Evolutionary conservation across 768 basidiomycete genomes (phyloP).

Genomic region (Paxillus rubicundulus): DNA sequence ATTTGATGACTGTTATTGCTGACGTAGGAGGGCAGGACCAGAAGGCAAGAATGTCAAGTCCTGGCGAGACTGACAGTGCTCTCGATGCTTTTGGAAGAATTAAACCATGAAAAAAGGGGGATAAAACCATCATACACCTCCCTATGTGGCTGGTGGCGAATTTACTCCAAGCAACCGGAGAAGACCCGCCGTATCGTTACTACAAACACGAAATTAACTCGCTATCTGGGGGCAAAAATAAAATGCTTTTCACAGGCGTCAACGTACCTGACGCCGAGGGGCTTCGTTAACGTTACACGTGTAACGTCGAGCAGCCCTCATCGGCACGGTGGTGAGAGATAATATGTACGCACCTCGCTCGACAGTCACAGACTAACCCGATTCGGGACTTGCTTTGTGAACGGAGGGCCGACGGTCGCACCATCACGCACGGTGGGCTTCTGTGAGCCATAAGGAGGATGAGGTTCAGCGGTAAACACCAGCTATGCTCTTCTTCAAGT

Average conservation of each 20-base stretch:
- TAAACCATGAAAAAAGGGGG: no score
- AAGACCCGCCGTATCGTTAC: not conserved
- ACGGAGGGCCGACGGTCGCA: not conserved
- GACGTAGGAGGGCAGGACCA: conserved; percentile 1
- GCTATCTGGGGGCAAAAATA: conserved; percentile 1
- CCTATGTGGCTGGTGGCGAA: not conserved
- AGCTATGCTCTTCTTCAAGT: not conserved
- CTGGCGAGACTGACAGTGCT: no score
- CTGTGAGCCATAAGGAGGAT: not conserved
- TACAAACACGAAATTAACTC: not conserved
- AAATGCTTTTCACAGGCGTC: not conserved
- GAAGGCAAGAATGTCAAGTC: no score
- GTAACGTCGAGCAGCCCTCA: conserved; percentile 22
- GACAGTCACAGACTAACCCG: not conserved
- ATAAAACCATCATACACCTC: no score
- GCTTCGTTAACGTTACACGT: conserved; percentile 27
- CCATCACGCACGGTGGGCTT: not conserved
- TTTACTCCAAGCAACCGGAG: not conserved
- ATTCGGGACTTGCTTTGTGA: not conserved
- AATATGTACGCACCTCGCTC: not conserved
- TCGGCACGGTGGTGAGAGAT: conserved; percentile 1
- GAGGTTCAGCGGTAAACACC: not conserved
- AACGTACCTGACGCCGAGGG: not conserved
- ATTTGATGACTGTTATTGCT: not conserved
- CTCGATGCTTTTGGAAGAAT: no score